A percentile compares a stretch with the other conserved stretches of the same genome.
These are phyloP conservation scores for Colletotrichum sp. DNA, from an alignment of 2,329 filamentous ascomycete genomes.

Conservation along the genomic window DNA sequence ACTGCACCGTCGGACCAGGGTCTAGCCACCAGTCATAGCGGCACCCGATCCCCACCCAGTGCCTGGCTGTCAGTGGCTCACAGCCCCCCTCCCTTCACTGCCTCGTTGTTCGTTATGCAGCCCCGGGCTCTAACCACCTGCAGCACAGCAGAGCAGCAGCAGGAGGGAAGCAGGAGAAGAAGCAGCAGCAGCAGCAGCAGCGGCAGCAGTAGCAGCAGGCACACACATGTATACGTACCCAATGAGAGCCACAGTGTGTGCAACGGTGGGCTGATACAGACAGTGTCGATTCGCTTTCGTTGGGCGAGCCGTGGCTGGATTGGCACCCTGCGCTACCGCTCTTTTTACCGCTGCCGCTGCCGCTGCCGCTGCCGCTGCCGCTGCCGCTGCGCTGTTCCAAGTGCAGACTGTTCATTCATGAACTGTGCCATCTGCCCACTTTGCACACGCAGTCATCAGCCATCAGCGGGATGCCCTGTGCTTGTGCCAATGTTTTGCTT, in stretches of 20 bases:
- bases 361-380: not conserved
- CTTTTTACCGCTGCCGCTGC: not conserved
- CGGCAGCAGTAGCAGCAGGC: not conserved
- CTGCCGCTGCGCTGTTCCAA: not conserved
- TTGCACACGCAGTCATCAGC: not conserved
- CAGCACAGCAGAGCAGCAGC: not conserved
- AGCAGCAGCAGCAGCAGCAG: not conserved
- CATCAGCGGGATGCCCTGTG: not conserved
- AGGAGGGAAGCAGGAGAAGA: not conserved
- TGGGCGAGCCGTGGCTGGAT: not conserved
- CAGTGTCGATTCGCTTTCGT: not conserved
- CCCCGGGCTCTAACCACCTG: conserved; percentile 16
- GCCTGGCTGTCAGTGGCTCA: conserved; percentile 2
- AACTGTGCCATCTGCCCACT: not conserved
- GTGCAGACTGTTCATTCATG: not conserved
- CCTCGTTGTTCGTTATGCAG: conserved; percentile 18
- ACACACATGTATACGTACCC: not conserved
- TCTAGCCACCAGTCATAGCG: conserved; percentile 13
- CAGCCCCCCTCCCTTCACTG: conserved; percentile 8
- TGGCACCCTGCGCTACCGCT: not conserved
- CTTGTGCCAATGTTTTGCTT: conserved; percentile 1
- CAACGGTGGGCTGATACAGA: not conserved
- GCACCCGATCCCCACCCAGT: not conserved
- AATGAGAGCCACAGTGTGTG: not conserved
- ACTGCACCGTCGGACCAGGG: not conserved